These are phyloP conservation scores for Erigeron canadensis DNA, from an alignment of 129 eudicot genomes.

Conservation along the genomic window DNA sequence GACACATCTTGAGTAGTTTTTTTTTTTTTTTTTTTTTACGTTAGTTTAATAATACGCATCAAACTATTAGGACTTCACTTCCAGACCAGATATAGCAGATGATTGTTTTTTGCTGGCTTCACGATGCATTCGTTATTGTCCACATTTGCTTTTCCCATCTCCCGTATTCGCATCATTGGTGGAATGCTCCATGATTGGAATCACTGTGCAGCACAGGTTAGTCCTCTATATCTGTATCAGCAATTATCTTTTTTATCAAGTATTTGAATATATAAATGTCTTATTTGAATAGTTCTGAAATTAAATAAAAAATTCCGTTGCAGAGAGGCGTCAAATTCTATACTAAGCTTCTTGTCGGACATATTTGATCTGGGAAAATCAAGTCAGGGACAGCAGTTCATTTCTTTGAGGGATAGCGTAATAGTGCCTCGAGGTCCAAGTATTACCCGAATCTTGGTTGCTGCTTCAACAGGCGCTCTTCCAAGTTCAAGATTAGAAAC, in stretches of 20 bases:
- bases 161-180: conserved; percentile 74
- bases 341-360: conserved; percentile 82
- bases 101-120: conserved; percentile 97
- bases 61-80: conserved; percentile 67
- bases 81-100: conserved; percentile 95
- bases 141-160: conserved; percentile 81
- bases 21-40: not conserved
- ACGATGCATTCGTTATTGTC: conserved; percentile 97
- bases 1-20: not conserved
- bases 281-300: not conserved
- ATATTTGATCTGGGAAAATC: conserved; percentile 84
- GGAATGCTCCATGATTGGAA: conserved; percentile 90
- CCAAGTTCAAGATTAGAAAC: conserved; percentile 92
- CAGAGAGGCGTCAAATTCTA: conserved; percentile 99
- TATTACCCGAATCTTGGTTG: conserved; percentile 81
- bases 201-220: conserved; percentile 98
- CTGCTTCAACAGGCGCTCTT: conserved; percentile 90
- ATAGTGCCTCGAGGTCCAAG: conserved; percentile 80
- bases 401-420: conserved; percentile 64
- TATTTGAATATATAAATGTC: not conserved
- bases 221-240: conserved; percentile 8
- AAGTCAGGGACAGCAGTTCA: conserved; percentile 58
- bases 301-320: conserved; percentile 3
- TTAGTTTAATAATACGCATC: conserved; percentile 23
- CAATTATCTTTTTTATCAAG: conserved; percentile 9